A percentile compares a stretch with the other conserved stretches of the same genome.
Evolutionary conservation across 129 eudicot species (phyloP).

Genomic region (Deinandra increscens): DNA sequence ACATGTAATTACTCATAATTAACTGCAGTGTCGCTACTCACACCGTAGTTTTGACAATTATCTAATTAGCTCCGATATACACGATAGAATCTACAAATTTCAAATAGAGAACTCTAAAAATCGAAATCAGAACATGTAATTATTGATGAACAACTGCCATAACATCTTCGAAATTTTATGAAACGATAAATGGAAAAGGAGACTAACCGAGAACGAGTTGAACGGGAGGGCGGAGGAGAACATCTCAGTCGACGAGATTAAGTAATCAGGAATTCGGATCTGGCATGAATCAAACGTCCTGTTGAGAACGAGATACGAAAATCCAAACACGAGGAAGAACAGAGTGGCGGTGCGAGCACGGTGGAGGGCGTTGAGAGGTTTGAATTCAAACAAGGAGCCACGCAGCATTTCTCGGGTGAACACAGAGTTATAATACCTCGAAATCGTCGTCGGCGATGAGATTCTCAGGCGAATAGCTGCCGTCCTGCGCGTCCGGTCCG

Average conservation of each 20-base stretch:
- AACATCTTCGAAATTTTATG: background rate
- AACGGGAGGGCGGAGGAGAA: slow-evolving; percentile 23
- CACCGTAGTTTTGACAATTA: too few relatives aligned
- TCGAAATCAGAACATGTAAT: too few relatives aligned
- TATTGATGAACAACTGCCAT: background rate
- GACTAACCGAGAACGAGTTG: slow-evolving; percentile 37
- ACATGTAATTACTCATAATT: background rate
- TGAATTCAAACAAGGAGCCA: slow-evolving; percentile 17
- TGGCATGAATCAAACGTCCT: slow-evolving; percentile 28
- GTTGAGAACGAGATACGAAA: slow-evolving; percentile 23
- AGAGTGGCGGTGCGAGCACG: slow-evolving; percentile 28
- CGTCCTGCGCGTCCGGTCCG: background rate
- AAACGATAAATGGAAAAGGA: background rate
- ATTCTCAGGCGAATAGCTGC: background rate
- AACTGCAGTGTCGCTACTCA: too few relatives aligned
- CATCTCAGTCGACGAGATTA: slow-evolving; percentile 27
- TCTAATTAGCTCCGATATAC: too few relatives aligned
- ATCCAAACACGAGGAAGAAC: slow-evolving; percentile 19
- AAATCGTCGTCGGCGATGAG: slow-evolving; percentile 14
- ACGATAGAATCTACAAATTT: too few relatives aligned
- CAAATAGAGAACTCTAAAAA: too few relatives aligned
- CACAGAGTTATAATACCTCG: background rate
- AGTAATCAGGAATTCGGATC: slow-evolving; percentile 35
- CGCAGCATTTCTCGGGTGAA: slow-evolving; percentile 22
- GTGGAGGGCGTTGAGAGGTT: slow-evolving; percentile 21